Percentiles rank a stretch among this genome's conserved stretches.
Evolutionary conservation across 352 stramenopile species (phyloP).

Genomic region (Phytophthora aleatoria): DNA sequence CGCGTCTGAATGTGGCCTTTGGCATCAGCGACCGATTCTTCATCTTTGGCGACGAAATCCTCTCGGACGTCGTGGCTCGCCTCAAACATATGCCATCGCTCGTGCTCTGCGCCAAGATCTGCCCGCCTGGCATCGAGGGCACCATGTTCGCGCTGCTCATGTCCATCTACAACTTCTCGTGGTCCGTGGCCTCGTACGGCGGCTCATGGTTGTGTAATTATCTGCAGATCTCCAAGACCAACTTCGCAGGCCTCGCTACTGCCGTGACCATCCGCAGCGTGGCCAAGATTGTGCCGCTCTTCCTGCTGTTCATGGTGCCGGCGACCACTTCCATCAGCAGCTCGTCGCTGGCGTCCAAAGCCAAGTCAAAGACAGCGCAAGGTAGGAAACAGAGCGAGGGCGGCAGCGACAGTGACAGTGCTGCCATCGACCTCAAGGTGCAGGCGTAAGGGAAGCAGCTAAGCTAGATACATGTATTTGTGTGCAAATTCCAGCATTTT

Average conservation of each 20-base stretch:
- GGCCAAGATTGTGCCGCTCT: conserved; percentile 69
- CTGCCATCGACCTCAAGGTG: conserved; percentile 41
- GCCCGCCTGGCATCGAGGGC: conserved; percentile 94
- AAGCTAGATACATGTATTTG: conserved; percentile 12
- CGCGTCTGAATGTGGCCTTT: conserved; percentile 63
- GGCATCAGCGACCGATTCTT: conserved; percentile 75
- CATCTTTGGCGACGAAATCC: conserved; percentile 84
- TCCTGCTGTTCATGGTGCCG: conserved; percentile 79
- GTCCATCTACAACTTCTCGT: conserved; percentile 88
- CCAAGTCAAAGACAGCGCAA: conserved; percentile 20
- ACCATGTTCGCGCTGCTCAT: conserved; percentile 95
- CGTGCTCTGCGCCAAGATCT: conserved; percentile 96
- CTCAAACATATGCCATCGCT: conserved; percentile 94
- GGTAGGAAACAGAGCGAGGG: conserved; percentile 35
- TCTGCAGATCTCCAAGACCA: conserved; percentile 74
- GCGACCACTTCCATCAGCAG: conserved; percentile 73
- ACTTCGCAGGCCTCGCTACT: conserved; percentile 64
- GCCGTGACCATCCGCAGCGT: conserved; percentile 64
- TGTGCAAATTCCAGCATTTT: conserved; percentile 8
- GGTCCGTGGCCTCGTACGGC: conserved; percentile 76
- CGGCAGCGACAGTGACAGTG: conserved; percentile 26
- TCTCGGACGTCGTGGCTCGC: conserved; percentile 76
- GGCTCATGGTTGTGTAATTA: conserved; percentile 81
- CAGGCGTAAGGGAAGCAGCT: conserved; percentile 16
- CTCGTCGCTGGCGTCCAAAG: conserved; percentile 42